A percentile compares a stretch with the other conserved stretches of the same genome.
Evolutionary conservation across 2,329 filamentous ascomycete species (phyloP).

Genomic region (Tolypocladium pustulatum): DNA sequence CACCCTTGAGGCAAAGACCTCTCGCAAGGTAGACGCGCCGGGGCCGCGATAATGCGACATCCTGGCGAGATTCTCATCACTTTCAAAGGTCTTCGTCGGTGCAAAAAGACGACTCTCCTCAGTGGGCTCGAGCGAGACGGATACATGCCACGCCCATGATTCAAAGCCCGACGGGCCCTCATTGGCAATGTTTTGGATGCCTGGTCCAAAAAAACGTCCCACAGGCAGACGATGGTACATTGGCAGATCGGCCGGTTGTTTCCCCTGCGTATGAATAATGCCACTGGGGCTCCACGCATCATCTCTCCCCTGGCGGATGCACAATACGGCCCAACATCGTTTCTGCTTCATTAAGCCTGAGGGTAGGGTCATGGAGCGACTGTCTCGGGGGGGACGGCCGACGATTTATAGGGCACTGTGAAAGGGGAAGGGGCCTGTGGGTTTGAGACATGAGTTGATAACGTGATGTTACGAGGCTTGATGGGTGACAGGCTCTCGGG

Average conservation of each 20-base stretch:
- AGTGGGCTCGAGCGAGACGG: conserved; percentile 2
- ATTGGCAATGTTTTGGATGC: background rate
- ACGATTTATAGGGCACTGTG: background rate
- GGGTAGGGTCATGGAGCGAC: background rate
- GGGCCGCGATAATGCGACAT: background rate
- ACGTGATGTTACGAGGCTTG: background rate
- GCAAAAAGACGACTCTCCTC: background rate
- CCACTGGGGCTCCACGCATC: background rate
- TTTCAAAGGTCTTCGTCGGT: background rate
- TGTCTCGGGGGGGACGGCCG: background rate
- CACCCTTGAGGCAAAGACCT: background rate
- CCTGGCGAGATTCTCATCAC: background rate
- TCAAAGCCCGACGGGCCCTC: background rate
- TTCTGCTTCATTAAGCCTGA: background rate
- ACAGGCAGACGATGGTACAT: background rate
- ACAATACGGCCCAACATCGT: too few relatives aligned
- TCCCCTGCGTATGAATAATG: background rate
- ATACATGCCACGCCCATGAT: background rate
- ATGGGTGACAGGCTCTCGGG: background rate
- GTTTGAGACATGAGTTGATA: background rate
- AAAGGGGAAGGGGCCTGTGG: background rate
- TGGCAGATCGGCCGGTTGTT: background rate
- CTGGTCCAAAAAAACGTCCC: background rate
- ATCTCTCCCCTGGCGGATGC: background rate
- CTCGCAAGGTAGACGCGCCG: background rate